Evolutionary conservation across 1,284 basidiomycete species (phyloP).

Genomic region (Stereum hirsutum): DNA sequence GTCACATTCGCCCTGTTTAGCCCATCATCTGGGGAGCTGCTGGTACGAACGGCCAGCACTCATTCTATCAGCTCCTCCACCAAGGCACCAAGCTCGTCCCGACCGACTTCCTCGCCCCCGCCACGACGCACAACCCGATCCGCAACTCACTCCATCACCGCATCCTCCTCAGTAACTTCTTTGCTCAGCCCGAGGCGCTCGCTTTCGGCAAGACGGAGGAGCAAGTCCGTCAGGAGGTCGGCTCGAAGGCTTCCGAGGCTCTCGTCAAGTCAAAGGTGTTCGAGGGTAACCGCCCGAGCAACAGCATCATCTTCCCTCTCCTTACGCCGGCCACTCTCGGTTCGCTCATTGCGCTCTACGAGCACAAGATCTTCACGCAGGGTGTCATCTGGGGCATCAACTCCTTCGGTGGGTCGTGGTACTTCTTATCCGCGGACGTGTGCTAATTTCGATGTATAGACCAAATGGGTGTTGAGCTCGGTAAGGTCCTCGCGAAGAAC

Average conservation of each 20-base stretch:
- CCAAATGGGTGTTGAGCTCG: constrained; percentile 95
- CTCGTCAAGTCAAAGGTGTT: constrained; percentile 97
- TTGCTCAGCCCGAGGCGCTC: constrained; percentile 94
- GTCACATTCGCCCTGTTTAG: constrained; percentile 28
- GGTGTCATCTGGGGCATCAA: constrained; percentile 98
- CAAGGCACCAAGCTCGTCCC: constrained; percentile 93
- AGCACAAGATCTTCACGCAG: constrained; percentile 99
- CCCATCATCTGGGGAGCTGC: constrained; percentile 99
- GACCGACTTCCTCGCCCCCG: constrained; percentile 92
- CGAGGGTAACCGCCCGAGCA: constrained; percentile 95
- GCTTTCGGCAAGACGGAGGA: constrained; percentile 97
- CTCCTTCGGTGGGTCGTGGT: constrained; percentile 66
- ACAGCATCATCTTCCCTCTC: constrained; percentile 92
- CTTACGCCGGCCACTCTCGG: constrained; percentile 87
- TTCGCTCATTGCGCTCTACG: constrained; percentile 86
- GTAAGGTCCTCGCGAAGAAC: constrained; percentile 93
- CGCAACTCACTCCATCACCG: constrained; percentile 86
- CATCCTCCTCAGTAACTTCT: constrained; percentile 96
- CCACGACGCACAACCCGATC: constrained; percentile 91
- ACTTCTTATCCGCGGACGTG: background rate
- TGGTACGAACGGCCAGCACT: constrained; percentile 98
- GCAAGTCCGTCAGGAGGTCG: constrained; percentile 78
- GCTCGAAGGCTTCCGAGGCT: constrained; percentile 67
- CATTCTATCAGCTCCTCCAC: constrained; percentile 98
- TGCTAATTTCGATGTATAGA: constrained; percentile 30